phyloP scores from a whole-genome alignment of 2,329 filamentous ascomycete species.

The Aspergillus pseudonomiae region DNA sequence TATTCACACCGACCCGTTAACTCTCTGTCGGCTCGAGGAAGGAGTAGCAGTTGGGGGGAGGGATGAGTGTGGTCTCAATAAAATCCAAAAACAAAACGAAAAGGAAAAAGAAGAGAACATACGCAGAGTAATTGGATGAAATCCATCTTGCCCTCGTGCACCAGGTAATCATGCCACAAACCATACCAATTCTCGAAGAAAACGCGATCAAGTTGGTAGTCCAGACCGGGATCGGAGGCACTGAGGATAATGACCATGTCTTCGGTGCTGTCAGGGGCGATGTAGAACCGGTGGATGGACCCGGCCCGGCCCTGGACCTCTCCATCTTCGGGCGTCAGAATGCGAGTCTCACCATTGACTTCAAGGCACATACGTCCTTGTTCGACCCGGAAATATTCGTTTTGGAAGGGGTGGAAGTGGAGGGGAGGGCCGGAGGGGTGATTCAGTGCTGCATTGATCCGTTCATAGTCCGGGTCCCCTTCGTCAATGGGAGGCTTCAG shows the following conservation, averaged over 20 bases:
- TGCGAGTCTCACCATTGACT: not conserved
- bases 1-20: not conserved
- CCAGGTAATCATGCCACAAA: slow-evolving; percentile 1
- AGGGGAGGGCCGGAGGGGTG: not conserved
- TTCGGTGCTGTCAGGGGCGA: not conserved
- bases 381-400: not conserved
- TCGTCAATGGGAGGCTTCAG: not conserved
- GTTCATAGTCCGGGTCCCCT: not conserved
- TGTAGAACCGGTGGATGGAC: not conserved
- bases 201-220: not conserved
- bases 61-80: no score
- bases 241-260: not conserved
- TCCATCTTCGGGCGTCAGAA: not conserved
- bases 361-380: not conserved
- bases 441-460: not conserved
- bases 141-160: not conserved
- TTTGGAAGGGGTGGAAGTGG: not conserved
- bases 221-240: not conserved
- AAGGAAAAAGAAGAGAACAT: not conserved
- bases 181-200: slow-evolving; percentile 7
- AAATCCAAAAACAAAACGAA: not conserved
- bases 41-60: not conserved
- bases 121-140: slow-evolving; percentile 2
- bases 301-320: not conserved
- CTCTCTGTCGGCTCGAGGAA: not conserved